Conservation (phyloP, 2,329 filamentous ascomycete genomes). For the Drechmeria coniospora region DNA sequence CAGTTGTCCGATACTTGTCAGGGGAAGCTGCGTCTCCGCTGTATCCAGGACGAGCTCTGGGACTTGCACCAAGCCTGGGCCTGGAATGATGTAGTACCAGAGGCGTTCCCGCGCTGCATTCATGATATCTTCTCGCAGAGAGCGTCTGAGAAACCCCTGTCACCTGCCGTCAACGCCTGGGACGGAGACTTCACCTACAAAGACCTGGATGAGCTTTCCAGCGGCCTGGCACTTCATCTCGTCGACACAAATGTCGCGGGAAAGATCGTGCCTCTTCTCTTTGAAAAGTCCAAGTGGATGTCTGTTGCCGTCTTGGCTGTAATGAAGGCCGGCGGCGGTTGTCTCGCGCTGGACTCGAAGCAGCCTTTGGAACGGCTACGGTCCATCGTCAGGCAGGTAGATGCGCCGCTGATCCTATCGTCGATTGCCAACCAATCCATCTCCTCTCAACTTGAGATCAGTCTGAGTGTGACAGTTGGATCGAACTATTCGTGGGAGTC, state of each 20-base stretch:
- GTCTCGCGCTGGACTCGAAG: constrained; percentile 12
- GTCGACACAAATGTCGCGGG: constrained; percentile 4
- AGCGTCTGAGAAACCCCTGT: constrained; percentile 5
- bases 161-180: constrained; percentile 11
- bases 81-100: constrained; percentile 6
- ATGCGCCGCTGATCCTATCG: constrained; percentile 1
- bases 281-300: constrained; percentile 13
- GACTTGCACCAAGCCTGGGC: constrained; percentile 7
- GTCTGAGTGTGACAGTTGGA: too few relatives aligned
- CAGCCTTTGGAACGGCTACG: constrained; percentile 4
- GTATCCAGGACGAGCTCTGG: constrained; percentile 3
- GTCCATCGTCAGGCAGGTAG: constrained; percentile 2
- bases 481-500: not conserved
- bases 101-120: constrained; percentile 6
- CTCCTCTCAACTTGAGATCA: constrained; percentile 1
- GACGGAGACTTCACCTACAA: constrained; percentile 9
- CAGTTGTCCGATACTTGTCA: constrained; percentile 2
- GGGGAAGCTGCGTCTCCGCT: constrained; percentile 1
- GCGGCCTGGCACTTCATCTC: constrained; percentile 3
- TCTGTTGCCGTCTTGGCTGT: constrained; percentile 10
- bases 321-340: constrained; percentile 10
- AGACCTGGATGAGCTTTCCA: constrained; percentile 4
- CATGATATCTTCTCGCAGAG: constrained; percentile 6
- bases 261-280: constrained; percentile 8
- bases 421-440: not conserved